Conservation (phyloP, 1,284 basidiomycete species). For the Porphyrellus sp. region DNA sequence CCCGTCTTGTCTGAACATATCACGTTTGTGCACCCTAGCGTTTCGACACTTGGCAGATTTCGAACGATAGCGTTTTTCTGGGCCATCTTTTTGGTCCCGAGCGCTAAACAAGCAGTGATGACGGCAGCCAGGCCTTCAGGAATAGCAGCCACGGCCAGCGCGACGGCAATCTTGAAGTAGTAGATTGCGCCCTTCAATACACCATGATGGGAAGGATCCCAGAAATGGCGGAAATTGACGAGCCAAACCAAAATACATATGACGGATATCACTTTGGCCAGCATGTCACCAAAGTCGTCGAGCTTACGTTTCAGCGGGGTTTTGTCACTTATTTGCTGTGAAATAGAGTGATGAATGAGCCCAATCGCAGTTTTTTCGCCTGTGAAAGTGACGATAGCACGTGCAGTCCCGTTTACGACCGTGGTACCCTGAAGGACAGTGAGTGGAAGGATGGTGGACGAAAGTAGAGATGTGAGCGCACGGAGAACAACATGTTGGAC, state of each 20-base stretch:
- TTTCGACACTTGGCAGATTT: slow-evolving; percentile 95
- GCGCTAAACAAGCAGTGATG: slow-evolving; percentile 92
- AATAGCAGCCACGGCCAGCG: slow-evolving; percentile 93
- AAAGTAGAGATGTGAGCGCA: slow-evolving; percentile 28
- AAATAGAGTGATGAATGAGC: slow-evolving; percentile 92
- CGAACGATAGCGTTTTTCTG: slow-evolving; percentile 96
- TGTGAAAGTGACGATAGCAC: slow-evolving; percentile 82
- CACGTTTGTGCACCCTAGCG: slow-evolving; percentile 92
- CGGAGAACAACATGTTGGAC: slow-evolving; percentile 92
- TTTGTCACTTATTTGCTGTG: slow-evolving; percentile 86
- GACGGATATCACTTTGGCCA: slow-evolving; percentile 93
- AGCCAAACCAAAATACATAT: slow-evolving; percentile 96
- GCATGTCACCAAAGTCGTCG: slow-evolving; percentile 93
- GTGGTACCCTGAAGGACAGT: slow-evolving; percentile 73
- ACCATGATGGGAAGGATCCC: slow-evolving; percentile 88
- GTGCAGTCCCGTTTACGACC: slow-evolving; percentile 86
- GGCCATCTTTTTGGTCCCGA: slow-evolving; percentile 97
- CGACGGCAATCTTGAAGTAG: slow-evolving; percentile 98
- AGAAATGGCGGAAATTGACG: slow-evolving; percentile 91
- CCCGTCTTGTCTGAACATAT: slow-evolving; percentile 98
- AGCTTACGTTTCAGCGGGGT: slow-evolving; percentile 94
- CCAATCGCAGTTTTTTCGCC: slow-evolving; percentile 88
- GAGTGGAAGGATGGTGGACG: not conserved
- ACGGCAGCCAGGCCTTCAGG: slow-evolving; percentile 95
- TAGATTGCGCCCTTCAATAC: slow-evolving; percentile 90